Base-by-base conservation (phyloP, 768 basidiomycete genomes). In the Amanita brunnescens region DNA sequence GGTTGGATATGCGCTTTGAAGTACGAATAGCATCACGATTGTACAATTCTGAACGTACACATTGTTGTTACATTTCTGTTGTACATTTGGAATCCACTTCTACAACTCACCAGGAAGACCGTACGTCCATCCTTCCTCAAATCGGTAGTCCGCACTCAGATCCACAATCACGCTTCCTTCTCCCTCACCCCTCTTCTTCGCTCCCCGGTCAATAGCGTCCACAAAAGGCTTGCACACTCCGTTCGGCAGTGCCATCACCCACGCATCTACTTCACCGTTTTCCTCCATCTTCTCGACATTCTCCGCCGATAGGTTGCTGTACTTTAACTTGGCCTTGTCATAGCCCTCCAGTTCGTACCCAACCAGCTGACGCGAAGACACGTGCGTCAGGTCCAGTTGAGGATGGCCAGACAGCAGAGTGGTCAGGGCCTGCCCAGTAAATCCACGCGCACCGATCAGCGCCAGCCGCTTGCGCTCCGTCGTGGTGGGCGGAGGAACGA, bases 181-280 rank as follows among this genome's bases (percentile, higher is more conserved):
- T 14, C 66, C 72, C 46, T 67, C 71, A 8, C 64, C 68, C 55
- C 81, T 79, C 59, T 74, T 77, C 55, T 71, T 69, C 12, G 84
- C 73, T 5, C 85, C 91, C 33, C 80, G 76, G 61, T 96, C 92
- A 43, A 99, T 70, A 13, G 95, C 95, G 61, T 94, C 92, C 30
- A 99, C 92, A 63, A 95, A 99, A 0, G 94, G 94, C 68, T 94
- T 93, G 71, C 89, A 87, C 20, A 91, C 79, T 16, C 96, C 96
- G 58, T 98, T 99, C n/a, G 96, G 96, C 43, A 99, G 77, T 2
- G 96, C 96, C 89, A 97, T 94, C 48, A 98, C 81, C 95, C 96
- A 99, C 7, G 92, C 95, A 62, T 99, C 95, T 14, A 99, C 91
- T 61, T 87, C 87, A 7, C 87, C 85, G 45, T 81, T 72, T 68